Percentiles rank a stretch among this genome's conserved stretches.
These are phyloP conservation scores for Pyrenochaeta sp. DNA, from an alignment of 2,329 filamentous ascomycete genomes.

Conservation along the genomic window DNA sequence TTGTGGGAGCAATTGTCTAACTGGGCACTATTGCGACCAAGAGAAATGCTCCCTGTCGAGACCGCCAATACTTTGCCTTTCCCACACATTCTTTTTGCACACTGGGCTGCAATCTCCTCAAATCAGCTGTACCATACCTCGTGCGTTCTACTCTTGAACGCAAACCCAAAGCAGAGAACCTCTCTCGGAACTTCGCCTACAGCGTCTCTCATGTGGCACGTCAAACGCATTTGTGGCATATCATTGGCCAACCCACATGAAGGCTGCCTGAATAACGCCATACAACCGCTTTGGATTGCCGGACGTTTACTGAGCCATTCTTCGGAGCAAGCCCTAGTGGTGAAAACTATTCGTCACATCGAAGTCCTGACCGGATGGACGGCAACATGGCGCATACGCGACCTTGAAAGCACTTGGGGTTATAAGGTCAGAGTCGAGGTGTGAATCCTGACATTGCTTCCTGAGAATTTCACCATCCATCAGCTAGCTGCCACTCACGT, in stretches of 20 bases:
- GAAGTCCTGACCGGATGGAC: constrained; percentile 63
- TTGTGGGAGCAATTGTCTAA: constrained; percentile 61
- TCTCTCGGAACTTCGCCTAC: constrained; percentile 37
- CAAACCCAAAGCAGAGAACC: constrained; percentile 46
- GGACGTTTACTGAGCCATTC: constrained; percentile 62
- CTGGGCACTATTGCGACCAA: constrained; percentile 58
- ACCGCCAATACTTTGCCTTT: constrained; percentile 56
- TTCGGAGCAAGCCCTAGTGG: constrained; percentile 49
- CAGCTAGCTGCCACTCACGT: constrained; percentile 28
- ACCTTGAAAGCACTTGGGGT: constrained; percentile 54
- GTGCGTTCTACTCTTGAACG: constrained; percentile 60
- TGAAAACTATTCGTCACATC: constrained; percentile 58
- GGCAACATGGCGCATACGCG: constrained; percentile 60
- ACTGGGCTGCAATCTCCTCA: constrained; percentile 64
- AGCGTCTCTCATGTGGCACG: constrained; percentile 62
- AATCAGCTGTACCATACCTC: constrained; percentile 66
- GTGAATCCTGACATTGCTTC: constrained; percentile 1
- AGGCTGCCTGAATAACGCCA: constrained; percentile 64
- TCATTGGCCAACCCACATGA: constrained; percentile 63
- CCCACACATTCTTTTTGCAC: constrained; percentile 60
- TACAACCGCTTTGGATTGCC: constrained; percentile 65
- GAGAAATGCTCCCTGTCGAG: constrained; percentile 57
- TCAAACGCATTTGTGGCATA: constrained; percentile 63
- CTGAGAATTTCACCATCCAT: constrained; percentile 20
- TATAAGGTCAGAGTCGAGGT: constrained; percentile 24